Conservation (phyloP, 257 asterid species). For the Nicotiana sylvestris region DNA sequence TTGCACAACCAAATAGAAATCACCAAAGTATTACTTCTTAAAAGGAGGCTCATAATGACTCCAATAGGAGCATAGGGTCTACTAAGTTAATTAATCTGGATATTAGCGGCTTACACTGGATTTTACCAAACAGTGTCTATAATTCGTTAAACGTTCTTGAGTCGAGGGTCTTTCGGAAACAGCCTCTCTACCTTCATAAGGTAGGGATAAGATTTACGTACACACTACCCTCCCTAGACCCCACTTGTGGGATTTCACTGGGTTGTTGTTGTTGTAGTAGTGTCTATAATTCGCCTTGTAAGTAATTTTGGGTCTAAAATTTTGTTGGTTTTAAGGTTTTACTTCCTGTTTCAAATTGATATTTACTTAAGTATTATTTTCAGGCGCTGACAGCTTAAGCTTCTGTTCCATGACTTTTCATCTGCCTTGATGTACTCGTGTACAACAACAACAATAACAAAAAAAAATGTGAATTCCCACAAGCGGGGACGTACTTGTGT, state of each 20-base stretch:
- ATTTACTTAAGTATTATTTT: not conserved
- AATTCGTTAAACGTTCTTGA: not conserved
- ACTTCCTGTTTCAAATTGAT: slow-evolving; percentile 1
- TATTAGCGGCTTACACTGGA: not conserved
- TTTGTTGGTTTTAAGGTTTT: not conserved
- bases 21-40: not conserved
- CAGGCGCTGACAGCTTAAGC: not conserved
- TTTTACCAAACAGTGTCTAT: not conserved
- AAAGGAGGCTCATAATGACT: not conserved
- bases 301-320: not conserved
- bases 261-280: too few species aligned
- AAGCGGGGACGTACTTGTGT: too few species aligned
- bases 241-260: too few species aligned
- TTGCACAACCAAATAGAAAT: not conserved
- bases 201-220: too few species aligned
- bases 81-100: not conserved
- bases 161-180: too few species aligned
- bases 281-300: not conserved
- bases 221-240: too few species aligned
- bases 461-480: too few species aligned
- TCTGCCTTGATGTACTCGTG: not conserved
- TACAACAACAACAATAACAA: too few species aligned
- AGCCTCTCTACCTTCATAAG: too few species aligned
- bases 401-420: not conserved
- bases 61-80: not conserved